Evolutionary conservation across 2,329 filamentous ascomycete species (phyloP), one percentile per base, ranked within the genome.

Genomic region (Emmonsia crescens): DNA sequence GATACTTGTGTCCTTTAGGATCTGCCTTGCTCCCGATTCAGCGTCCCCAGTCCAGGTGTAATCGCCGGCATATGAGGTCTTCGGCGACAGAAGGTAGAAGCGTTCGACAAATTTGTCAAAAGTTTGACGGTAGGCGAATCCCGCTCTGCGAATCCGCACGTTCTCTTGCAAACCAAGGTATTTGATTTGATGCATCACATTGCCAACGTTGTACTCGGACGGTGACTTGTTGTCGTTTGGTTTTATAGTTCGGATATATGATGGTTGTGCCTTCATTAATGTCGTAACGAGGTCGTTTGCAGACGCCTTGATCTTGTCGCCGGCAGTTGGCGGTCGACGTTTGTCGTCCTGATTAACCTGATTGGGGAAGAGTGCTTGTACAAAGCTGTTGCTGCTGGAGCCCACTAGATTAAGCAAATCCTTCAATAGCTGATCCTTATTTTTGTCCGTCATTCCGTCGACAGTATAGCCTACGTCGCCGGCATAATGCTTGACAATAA

Each of bases 101-200:
- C 94, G 88, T 72, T 97, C 94, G 36, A 96, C 91, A 72, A 99
- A 99, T 73, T 96, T 97, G 71, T 97, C 94, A 70, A 96, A 99
- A 0, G 91, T 91, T 72, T 97, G 93, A 74, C 94, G 89, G 71
- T 96, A 97, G 2, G 94, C 94, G 70, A 99, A 99, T 63, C 94
- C 94, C 64, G 94, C 94, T 73, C 94, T 86, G 67, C 94, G 88
- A 75, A 99, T 99, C 54, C 94, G 89, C 48, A 99, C 94, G 82
- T 99, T 99, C 77, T 99, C 94, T 74, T 97, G 93, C n/a, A 99
- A 80, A 85, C 94, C 94, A 16, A 99, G 87, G 70, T 99, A 99
- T 73, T 99, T 97, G 82, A 97, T 91, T 74, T 99, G 94, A 81
- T 99, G 94, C 69, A 97, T 82, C 24, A 99, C 94, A 68, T 97